phyloP scores from a whole-genome alignment of 352 stramenopile genomes.

The Phytophthora palmivora region DNA sequence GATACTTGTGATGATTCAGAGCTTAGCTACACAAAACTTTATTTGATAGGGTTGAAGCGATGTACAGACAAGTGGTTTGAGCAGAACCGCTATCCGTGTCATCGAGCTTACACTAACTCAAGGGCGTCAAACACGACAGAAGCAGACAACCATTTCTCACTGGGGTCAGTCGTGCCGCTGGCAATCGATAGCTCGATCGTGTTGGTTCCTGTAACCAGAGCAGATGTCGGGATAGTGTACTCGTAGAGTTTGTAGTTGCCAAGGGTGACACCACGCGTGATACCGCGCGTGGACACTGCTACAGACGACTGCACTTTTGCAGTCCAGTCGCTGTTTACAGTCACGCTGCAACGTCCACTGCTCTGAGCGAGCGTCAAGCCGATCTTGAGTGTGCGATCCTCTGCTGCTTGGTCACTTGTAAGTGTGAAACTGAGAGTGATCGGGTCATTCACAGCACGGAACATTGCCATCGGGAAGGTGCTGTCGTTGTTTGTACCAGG shows the following conservation, averaged over 20 bases:
- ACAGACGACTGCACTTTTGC: slow-evolving; percentile 26
- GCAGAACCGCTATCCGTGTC: background rate
- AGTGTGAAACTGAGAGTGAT: slow-evolving; percentile 45
- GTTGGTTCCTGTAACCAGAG: slow-evolving; percentile 41
- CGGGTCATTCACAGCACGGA: slow-evolving; percentile 54
- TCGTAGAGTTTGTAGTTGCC: slow-evolving; percentile 60
- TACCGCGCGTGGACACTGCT: slow-evolving; percentile 49
- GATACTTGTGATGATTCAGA: too few relatives aligned
- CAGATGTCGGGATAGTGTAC: slow-evolving; percentile 44
- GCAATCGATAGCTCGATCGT: slow-evolving; percentile 43
- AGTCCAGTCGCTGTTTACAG: slow-evolving; percentile 48
- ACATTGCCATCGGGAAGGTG: slow-evolving; percentile 56
- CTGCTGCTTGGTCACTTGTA: slow-evolving; percentile 25
- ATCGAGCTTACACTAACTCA: slow-evolving; percentile 38
- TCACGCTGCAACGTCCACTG: slow-evolving; percentile 41
- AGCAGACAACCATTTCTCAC: slow-evolving; percentile 47
- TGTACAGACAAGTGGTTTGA: too few relatives aligned
- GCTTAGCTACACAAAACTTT: too few relatives aligned
- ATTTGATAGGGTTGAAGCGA: too few relatives aligned
- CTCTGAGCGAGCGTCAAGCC: slow-evolving; percentile 52
- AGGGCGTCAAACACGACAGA: slow-evolving; percentile 58
- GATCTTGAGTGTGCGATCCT: slow-evolving; percentile 40
- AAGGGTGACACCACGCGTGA: slow-evolving; percentile 49
- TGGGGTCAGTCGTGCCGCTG: slow-evolving; percentile 45
- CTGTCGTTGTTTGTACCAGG: slow-evolving; percentile 24